Evolutionary conservation across 75 land plant genomes (phyloP).

Genomic region (Ceratopteris richardii): DNA sequence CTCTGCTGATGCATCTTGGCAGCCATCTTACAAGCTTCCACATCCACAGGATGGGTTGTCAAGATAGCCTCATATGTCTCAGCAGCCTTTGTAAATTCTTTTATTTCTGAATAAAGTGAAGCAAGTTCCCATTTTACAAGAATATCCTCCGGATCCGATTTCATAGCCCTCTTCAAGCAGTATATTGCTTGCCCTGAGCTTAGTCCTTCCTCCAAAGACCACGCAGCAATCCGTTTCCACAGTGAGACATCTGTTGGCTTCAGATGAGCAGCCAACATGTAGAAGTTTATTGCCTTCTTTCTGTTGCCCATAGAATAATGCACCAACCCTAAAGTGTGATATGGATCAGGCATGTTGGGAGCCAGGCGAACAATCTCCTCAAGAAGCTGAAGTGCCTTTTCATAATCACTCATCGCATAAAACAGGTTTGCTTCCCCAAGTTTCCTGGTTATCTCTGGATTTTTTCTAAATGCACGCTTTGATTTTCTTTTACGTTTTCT

Average conservation of each 20-base stretch:
- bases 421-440: conserved; percentile 87
- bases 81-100: conserved; percentile 65
- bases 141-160: conserved; percentile 75
- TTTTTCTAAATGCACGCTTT: conserved; percentile 40
- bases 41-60: conserved; percentile 40
- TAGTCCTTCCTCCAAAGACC: conserved; percentile 64
- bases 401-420: conserved; percentile 58
- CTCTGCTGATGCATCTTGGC: conserved; percentile 65
- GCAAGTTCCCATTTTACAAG: conserved; percentile 60
- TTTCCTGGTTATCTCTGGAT: conserved; percentile 49
- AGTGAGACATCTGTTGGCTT: conserved; percentile 64
- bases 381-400: conserved; percentile 62
- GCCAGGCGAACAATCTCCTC: conserved; percentile 64
- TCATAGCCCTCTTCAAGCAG: conserved; percentile 75
- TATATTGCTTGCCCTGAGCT: conserved; percentile 49
- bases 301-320: conserved; percentile 53
- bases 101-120: conserved; percentile 46
- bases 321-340: conserved; percentile 69
- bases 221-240: conserved; percentile 68
- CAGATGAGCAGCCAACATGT: conserved; percentile 76
- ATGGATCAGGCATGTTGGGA: conserved; percentile 75
- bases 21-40: conserved; percentile 60
- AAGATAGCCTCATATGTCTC: conserved; percentile 65
- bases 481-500: conserved; percentile 50
- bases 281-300: conserved; percentile 59